phyloP scores from a whole-genome alignment of 2,329 filamentous ascomycete genomes.

The Metarhizium robertsii region DNA sequence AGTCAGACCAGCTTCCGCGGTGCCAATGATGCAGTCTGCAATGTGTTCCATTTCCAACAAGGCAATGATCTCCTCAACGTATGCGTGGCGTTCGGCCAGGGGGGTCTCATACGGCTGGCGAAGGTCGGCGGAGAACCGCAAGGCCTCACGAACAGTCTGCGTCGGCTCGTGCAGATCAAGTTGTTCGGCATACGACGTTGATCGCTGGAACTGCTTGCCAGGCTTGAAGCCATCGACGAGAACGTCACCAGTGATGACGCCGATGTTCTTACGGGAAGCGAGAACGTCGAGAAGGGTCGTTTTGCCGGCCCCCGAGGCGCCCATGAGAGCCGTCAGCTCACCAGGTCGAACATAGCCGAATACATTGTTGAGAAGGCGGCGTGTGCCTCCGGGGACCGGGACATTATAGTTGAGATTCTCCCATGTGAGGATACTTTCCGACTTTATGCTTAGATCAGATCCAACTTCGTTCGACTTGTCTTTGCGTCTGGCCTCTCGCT shows the following conservation, averaged over 20 bases:
- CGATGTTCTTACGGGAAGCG: slow-evolving; percentile 50
- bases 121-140: slow-evolving; percentile 53
- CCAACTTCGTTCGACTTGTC: slow-evolving; percentile 34
- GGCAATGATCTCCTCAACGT: slow-evolving; percentile 52
- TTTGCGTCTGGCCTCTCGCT: slow-evolving; percentile 46
- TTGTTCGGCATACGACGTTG: slow-evolving; percentile 54
- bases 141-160: slow-evolving; percentile 53
- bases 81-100: slow-evolving; percentile 44
- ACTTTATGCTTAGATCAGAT: slow-evolving; percentile 46
- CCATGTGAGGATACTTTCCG: slow-evolving; percentile 70
- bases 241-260: slow-evolving; percentile 47
- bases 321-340: slow-evolving; percentile 71
- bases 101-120: slow-evolving; percentile 47
- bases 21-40: slow-evolving; percentile 49
- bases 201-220: slow-evolving; percentile 51
- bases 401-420: slow-evolving; percentile 74
- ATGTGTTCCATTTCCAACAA: slow-evolving; percentile 50
- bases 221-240: slow-evolving; percentile 47
- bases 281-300: slow-evolving; percentile 77
- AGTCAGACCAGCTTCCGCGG: slow-evolving; percentile 59
- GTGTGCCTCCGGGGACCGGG: slow-evolving; percentile 45
- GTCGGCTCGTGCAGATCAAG: slow-evolving; percentile 53
- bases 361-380: slow-evolving; percentile 45
- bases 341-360: slow-evolving; percentile 69
- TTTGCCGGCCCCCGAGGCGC: slow-evolving; percentile 77